A percentile compares a stretch with the other conserved stretches of the same genome.
These are phyloP conservation scores for Trichosanthes cucumerina DNA, from an alignment of 306 rosid species.

Conservation along the genomic window DNA sequence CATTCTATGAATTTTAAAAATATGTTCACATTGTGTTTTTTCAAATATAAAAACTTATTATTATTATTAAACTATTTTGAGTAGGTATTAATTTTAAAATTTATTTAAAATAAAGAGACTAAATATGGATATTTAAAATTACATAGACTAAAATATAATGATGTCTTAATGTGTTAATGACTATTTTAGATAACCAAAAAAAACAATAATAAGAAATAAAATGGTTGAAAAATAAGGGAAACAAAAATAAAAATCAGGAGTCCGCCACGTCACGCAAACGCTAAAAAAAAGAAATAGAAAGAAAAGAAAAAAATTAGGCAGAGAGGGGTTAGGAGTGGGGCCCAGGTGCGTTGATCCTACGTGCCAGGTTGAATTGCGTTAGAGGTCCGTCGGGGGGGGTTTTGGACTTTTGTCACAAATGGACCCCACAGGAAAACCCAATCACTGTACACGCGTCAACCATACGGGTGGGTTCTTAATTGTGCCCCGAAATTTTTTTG, in stretches of 20 bases:
- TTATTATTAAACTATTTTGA: no score
- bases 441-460: constrained; percentile 52
- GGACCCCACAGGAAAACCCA: neutral
- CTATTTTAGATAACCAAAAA: no score
- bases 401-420: neutral
- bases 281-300: neutral
- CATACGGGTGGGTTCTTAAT: constrained; percentile 10
- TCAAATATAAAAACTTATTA: no score
- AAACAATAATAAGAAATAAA: no score
- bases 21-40: no score
- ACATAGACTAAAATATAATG: no score
- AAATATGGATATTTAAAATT: no score
- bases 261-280: constrained; percentile 12
- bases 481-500: constrained; percentile 10
- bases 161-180: no score
- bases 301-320: neutral
- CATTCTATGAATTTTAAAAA: no score
- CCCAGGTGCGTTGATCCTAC: constrained; percentile 3
- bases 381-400: neutral
- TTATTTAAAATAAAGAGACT: no score
- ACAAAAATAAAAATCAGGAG: neutral
- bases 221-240: neutral
- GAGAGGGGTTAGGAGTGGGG: neutral
- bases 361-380: constrained; percentile 2
- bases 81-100: no score